Conservation (phyloP, 768 basidiomycete species). For the Agrocybe praecox region DNA sequence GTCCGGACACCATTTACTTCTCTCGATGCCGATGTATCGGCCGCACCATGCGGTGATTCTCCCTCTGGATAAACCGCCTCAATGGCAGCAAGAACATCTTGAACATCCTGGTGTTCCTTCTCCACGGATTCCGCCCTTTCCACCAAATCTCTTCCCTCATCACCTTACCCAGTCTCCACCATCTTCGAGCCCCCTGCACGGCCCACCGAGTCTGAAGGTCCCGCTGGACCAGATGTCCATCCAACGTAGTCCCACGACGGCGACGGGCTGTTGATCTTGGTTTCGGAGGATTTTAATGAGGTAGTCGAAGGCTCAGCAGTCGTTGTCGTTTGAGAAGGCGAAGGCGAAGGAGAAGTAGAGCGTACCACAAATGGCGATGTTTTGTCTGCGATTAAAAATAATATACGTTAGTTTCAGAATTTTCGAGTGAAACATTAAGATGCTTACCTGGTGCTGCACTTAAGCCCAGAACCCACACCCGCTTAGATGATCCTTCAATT, state of each 20-base stretch:
- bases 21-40: not conserved
- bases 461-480: too few relatives aligned
- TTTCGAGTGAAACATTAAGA: too few relatives aligned
- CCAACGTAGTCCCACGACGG: constrained; percentile 8
- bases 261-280: too few relatives aligned
- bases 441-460: too few relatives aligned
- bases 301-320: not conserved
- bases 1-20: not conserved
- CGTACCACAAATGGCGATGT: not conserved
- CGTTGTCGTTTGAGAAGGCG: not conserved
- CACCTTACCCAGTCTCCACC: too few relatives aligned
- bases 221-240: not conserved
- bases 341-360: not conserved
- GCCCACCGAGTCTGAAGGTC: not conserved
- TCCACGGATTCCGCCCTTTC: not conserved
- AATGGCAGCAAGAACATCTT: not conserved
- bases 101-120: not conserved
- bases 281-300: not conserved
- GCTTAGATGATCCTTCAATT: too few relatives aligned
- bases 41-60: not conserved
- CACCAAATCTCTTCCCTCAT: not conserved
- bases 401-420: not conserved
- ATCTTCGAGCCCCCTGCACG: not conserved
- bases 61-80: not conserved
- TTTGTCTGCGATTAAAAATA: not conserved